Percentiles rank a stretch among this genome's conserved stretches.
Evolutionary conservation across 2,329 filamentous ascomycete genomes (phyloP).

Genomic region (Aspergillus tanneri): DNA sequence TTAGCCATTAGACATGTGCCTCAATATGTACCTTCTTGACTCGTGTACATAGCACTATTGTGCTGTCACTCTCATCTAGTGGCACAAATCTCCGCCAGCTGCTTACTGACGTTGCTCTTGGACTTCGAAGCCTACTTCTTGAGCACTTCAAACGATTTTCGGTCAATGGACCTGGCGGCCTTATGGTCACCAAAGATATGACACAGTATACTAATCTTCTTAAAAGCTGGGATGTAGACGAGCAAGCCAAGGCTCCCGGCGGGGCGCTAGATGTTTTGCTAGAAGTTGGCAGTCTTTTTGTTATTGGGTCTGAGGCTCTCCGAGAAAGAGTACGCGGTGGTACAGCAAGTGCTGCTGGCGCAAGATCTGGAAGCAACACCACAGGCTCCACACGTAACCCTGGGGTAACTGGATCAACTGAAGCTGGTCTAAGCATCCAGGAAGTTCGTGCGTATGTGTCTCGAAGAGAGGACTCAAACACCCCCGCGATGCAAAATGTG

Average conservation of each 20-base stretch:
- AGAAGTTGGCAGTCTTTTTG: conserved; percentile 93
- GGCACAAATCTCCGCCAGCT: conserved; percentile 82
- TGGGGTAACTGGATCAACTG: too few species aligned
- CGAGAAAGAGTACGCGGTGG: conserved; percentile 66
- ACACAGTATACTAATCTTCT: conserved; percentile 87
- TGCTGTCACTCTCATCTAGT: conserved; percentile 59
- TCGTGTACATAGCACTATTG: conserved; percentile 62
- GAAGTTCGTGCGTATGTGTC: conserved; percentile 78
- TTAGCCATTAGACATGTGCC: conserved; percentile 62
- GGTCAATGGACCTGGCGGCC: conserved; percentile 86
- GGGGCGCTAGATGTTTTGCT: conserved; percentile 78
- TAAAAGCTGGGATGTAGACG: conserved; percentile 73
- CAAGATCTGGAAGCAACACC: conserved; percentile 41
- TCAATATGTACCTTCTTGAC: conserved; percentile 77
- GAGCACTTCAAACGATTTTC: conserved; percentile 94
- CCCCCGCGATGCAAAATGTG: conserved; percentile 78
- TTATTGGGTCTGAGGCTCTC: conserved; percentile 79
- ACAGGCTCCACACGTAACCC: conserved; percentile 27
- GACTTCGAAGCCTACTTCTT: conserved; percentile 74
- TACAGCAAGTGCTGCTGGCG: conserved; percentile 47
- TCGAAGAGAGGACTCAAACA: conserved; percentile 78
- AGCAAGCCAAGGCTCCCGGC: conserved; percentile 51
- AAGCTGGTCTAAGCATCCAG: conserved; percentile 51
- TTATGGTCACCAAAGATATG: conserved; percentile 96
- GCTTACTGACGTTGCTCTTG: conserved; percentile 77